A percentile compares a stretch with the other conserved stretches of the same genome.
These are phyloP conservation scores for Vinca minor DNA, from an alignment of 257 asterid genomes.

Conservation along the genomic window DNA sequence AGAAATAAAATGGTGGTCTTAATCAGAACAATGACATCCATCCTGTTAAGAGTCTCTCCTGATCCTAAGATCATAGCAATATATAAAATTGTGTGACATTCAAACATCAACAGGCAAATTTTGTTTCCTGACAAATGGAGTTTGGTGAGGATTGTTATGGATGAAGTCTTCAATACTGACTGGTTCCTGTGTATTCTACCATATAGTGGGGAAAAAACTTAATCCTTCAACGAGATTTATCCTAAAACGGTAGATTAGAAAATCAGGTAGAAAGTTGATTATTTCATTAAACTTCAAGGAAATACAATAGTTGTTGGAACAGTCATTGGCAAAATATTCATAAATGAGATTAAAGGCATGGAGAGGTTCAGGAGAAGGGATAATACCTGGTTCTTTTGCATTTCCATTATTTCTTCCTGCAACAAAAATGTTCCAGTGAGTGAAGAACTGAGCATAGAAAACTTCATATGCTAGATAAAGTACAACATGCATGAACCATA, in stretches of 20 bases:
- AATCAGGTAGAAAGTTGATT: neutral
- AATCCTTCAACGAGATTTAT: neutral
- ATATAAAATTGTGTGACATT: no score
- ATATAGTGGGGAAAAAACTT: neutral
- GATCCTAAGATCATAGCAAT: neutral
- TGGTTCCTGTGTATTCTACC: neutral
- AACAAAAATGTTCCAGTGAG: constrained; percentile 3
- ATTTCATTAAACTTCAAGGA: neutral
- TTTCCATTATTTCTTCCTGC: constrained; percentile 38
- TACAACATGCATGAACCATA: neutral
- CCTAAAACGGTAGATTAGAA: neutral
- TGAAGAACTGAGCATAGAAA: neutral
- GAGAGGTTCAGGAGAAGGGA: neutral
- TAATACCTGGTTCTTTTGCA: constrained; percentile 47
- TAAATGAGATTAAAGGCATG: neutral
- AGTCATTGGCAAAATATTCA: neutral
- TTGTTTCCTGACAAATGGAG: neutral
- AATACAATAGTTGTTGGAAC: neutral
- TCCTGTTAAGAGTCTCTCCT: neutral
- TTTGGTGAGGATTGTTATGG: neutral
- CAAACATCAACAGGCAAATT: no score
- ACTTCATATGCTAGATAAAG: neutral
- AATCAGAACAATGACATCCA: neutral
- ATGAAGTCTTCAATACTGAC: neutral
- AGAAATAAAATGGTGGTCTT: neutral